Percentiles rank a stretch among this genome's conserved stretches.
Conservation (phyloP, 352 stramenopile species). For the Phytophthora agathidicida region DNA sequence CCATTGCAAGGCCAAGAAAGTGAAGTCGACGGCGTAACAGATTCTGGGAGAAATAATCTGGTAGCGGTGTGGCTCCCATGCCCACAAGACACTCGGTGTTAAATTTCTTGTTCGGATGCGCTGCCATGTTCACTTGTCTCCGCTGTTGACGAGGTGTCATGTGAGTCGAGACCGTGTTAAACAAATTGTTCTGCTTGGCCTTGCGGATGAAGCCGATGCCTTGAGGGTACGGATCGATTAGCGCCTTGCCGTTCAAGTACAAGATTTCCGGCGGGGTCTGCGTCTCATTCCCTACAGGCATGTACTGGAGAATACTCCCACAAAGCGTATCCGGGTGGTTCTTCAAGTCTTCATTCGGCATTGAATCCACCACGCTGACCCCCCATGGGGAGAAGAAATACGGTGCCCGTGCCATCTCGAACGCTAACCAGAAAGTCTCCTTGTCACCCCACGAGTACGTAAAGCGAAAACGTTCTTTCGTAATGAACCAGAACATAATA, state of each 20-base stretch:
- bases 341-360: constrained; percentile 37
- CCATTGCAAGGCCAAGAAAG: constrained; percentile 42
- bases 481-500: constrained; percentile 41
- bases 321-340: constrained; percentile 40
- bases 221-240: constrained; percentile 33
- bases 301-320: constrained; percentile 45
- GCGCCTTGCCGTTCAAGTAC: constrained; percentile 31
- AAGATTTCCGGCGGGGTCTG: constrained; percentile 25
- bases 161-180: constrained; percentile 53
- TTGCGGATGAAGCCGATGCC: constrained; percentile 42
- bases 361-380: constrained; percentile 35
- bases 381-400: constrained; percentile 54
- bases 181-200: constrained; percentile 40
- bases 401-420: constrained; percentile 36
- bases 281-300: constrained; percentile 20
- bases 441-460: constrained; percentile 51
- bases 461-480: constrained; percentile 35
- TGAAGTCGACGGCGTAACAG: constrained; percentile 52
- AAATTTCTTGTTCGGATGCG: constrained; percentile 20
- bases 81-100: constrained; percentile 54
- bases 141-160: constrained; percentile 53
- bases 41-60: constrained; percentile 34
- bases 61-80: constrained; percentile 49
- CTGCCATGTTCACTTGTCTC: constrained; percentile 7
- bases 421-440: constrained; percentile 51